Percentiles rank a stretch among this genome's conserved stretches.
These are phyloP conservation scores for Sugiyamaella mastotermitis DNA, from an alignment of 805 yeast species.

Conservation along the genomic window DNA sequence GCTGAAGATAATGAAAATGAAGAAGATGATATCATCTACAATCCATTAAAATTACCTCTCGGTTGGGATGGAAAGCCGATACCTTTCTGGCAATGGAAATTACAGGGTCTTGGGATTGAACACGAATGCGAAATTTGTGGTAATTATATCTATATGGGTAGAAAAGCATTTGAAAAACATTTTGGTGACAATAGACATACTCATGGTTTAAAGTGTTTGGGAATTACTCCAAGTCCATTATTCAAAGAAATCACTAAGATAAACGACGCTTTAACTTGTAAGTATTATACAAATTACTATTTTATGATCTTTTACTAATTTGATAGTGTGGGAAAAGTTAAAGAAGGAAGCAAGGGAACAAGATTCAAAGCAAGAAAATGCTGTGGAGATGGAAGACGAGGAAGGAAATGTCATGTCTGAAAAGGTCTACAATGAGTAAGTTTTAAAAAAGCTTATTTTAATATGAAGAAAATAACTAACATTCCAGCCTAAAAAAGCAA, in stretches of 20 bases:
- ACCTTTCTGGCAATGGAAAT: constrained; percentile 87
- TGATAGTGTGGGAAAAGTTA: constrained; percentile 48
- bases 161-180: constrained; percentile 65
- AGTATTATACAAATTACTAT: constrained; percentile 2
- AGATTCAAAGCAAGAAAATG: constrained; percentile 43
- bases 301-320: constrained; percentile 10
- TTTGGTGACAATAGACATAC: constrained; percentile 66
- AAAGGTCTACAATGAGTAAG: constrained; percentile 63
- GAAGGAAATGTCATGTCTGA: constrained; percentile 91
- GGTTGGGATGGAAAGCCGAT: constrained; percentile 91
- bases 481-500: constrained; percentile 57
- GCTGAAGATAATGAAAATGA: constrained; percentile 21
- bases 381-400: constrained; percentile 81
- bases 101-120: constrained; percentile 73
- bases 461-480: constrained; percentile 63
- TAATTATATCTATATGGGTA: constrained; percentile 62
- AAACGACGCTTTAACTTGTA: constrained; percentile 48
- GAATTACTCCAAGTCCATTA: constrained; percentile 48
- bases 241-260: constrained; percentile 64
- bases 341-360: constrained; percentile 33
- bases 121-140: constrained; percentile 87
- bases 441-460: constrained; percentile 75
- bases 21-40: constrained; percentile 31
- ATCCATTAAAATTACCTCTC: constrained; percentile 59
- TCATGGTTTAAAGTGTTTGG: constrained; percentile 69